Evolutionary conservation across 441 rosid species (phyloP), one percentile per base, ranked within the genome.

Genomic region (Macaranga tanarius): DNA sequence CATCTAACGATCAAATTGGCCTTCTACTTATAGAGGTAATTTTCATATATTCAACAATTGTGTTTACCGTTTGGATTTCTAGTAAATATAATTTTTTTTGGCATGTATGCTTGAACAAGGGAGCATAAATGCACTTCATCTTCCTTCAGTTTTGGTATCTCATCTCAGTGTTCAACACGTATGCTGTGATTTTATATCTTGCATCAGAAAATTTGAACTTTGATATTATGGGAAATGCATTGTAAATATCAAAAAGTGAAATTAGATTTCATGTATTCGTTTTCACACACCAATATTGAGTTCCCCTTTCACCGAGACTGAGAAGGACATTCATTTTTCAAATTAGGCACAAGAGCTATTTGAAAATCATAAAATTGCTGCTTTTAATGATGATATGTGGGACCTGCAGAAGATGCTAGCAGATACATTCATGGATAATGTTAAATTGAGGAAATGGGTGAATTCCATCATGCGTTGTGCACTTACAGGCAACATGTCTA

Each of bases 401-500:
- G 97, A 88, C 73, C 69, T 92, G 79, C 84, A 96, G 86, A 87
- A 83, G 79, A 73, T 84, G 79, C 64, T 93, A 54, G 90, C 86
- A 19, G 78, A 83, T 50, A 79, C 89, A 68, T 76, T 92, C 75
- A 76, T 82, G 1, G 88, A 85, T 66, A 96, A 87, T 45, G 92
- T 88, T 0, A 89, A 84, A 42, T 48, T 92, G 83, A 83, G 97
- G 79, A 92, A 85, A 82, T 92, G 86, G 80, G 90, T 92, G 69
- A 92, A 89, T 77, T 76, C 84, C 66, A 67, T 81, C 22, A 75
- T 85, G 66, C 87, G 83, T 0, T 84, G 74, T 69, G 88, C 85
- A 69, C 77, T 89, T 75, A 73, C 67, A 26, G 81, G 80, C 77
- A 48, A 66, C 40, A 56, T 81, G 2, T 71, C 78, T 16, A 76